Evolutionary conservation across 495 filamentous ascomycete species (phyloP).

Genomic region (Hyaloscypha bicolor): DNA sequence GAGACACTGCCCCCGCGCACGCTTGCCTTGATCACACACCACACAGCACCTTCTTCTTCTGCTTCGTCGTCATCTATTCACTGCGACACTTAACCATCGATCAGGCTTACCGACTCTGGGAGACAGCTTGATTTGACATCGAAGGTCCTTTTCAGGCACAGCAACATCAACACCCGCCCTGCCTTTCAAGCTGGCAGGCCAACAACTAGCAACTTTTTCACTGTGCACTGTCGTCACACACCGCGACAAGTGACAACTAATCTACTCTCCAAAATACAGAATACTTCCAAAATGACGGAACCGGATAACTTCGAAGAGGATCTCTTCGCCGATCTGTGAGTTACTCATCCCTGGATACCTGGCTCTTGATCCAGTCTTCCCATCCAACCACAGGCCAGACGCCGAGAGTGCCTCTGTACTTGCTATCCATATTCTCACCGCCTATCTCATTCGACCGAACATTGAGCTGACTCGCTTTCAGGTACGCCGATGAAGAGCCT

Average conservation of each 20-base stretch:
- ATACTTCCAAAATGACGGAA: conserved; percentile 66
- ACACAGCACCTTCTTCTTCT: neutral
- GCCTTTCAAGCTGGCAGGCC: neutral
- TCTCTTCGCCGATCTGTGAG: conserved; percentile 97
- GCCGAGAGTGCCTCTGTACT: too few species aligned
- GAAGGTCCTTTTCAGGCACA: neutral
- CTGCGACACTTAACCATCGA: neutral
- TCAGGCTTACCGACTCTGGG: neutral
- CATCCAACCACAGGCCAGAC: neutral
- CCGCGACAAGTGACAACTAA: neutral
- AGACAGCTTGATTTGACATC: neutral
- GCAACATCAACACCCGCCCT: neutral
- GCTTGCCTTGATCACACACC: neutral
- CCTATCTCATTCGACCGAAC: neutral
- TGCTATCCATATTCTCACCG: neutral
- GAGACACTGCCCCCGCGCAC: neutral
- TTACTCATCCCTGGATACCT: conserved; percentile 20
- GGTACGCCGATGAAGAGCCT: conserved; percentile 79
- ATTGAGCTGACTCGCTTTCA: conserved; percentile 37
- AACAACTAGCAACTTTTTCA: neutral
- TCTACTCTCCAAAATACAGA: neutral
- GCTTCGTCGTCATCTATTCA: neutral
- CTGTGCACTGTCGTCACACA: neutral
- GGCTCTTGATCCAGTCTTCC: neutral
- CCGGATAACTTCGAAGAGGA: conserved; percentile 93